These are phyloP conservation scores for Eragrostis nindensis DNA, from an alignment of 176 grass and related monocot genomes.

Conservation along the genomic window DNA sequence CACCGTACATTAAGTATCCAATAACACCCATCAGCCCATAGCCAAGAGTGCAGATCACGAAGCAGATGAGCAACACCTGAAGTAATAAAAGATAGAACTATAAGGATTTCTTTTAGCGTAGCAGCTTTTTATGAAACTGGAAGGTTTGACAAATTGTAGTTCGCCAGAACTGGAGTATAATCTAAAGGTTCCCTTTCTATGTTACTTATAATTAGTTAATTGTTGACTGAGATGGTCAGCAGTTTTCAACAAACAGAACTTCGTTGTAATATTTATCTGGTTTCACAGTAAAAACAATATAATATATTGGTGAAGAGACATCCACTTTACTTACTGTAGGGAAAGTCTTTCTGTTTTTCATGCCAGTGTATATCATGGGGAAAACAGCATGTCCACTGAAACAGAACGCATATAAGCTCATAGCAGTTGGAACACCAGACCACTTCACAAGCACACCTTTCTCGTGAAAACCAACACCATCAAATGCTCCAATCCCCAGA, in stretches of 20 bases:
- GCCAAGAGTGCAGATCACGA: constrained; percentile 64
- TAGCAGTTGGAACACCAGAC: constrained; percentile 69
- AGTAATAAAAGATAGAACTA: not conserved
- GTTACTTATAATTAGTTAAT: not conserved
- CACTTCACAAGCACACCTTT: constrained; percentile 60
- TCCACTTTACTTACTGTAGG: constrained; percentile 56
- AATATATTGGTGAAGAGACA: not conserved
- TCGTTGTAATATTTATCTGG: not conserved
- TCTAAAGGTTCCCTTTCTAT: constrained; percentile 24
- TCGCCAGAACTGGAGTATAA: constrained; percentile 6
- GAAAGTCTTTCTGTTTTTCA: constrained; percentile 69
- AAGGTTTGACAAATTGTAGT: constrained; percentile 29
- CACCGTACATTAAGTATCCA: constrained; percentile 88
- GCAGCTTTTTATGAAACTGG: constrained; percentile 30
- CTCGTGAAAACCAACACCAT: constrained; percentile 74
- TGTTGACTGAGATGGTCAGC: not conserved
- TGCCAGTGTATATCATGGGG: constrained; percentile 79
- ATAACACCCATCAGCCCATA: constrained; percentile 68
- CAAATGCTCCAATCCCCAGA: constrained; percentile 58
- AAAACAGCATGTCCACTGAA: constrained; percentile 93
- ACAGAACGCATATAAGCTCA: constrained; percentile 90
- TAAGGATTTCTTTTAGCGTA: not conserved
- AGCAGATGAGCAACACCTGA: constrained; percentile 73
- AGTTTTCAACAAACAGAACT: constrained; percentile 14
- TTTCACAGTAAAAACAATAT: constrained; percentile 20